A percentile compares a stretch with the other conserved stretches of the same genome.
phyloP scores from a whole-genome alignment of 2,329 filamentous ascomycete genomes.

The Davidsoniella australis region DNA sequence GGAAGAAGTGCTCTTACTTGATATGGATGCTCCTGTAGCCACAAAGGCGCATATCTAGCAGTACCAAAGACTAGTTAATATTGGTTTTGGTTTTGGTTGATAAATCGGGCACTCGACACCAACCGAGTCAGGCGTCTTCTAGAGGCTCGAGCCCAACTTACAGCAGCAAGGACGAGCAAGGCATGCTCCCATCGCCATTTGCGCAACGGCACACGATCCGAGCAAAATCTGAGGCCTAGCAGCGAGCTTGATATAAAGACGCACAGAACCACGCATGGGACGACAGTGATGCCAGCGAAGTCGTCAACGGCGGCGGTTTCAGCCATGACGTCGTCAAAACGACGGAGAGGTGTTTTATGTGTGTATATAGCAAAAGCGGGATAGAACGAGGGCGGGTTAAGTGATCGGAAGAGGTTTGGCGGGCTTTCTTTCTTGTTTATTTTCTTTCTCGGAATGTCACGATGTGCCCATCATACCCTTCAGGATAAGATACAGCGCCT shows the following conservation, averaged over 20 bases:
- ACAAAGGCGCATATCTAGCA: constrained; percentile 10
- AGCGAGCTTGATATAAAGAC: constrained; percentile 17
- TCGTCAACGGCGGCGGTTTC: constrained; percentile 6
- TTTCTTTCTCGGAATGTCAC: background rate
- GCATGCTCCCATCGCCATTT: constrained; percentile 21
- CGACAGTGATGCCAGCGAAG: constrained; percentile 12
- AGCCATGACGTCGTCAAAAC: background rate
- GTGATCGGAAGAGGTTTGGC: too few species aligned
- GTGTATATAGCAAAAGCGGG: too few species aligned
- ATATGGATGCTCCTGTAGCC: constrained; percentile 9
- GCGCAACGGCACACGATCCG: constrained; percentile 19
- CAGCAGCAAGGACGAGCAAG: constrained; percentile 19
- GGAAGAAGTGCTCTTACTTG: constrained; percentile 6
- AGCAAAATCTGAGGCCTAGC: constrained; percentile 20
- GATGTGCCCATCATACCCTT: background rate
- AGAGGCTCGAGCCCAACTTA: constrained; percentile 8
- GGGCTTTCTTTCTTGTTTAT: background rate
- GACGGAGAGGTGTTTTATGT: too few species aligned
- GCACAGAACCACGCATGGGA: constrained; percentile 13
- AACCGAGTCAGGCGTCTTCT: too few species aligned
- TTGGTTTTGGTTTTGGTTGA: background rate
- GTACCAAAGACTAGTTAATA: background rate
- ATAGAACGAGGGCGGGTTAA: too few species aligned
- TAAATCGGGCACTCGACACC: too few species aligned
- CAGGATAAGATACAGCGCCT: background rate